phyloP scores from a whole-genome alignment of 192 early-diverging fungal species.

The Phycomyces nitens region DNA sequence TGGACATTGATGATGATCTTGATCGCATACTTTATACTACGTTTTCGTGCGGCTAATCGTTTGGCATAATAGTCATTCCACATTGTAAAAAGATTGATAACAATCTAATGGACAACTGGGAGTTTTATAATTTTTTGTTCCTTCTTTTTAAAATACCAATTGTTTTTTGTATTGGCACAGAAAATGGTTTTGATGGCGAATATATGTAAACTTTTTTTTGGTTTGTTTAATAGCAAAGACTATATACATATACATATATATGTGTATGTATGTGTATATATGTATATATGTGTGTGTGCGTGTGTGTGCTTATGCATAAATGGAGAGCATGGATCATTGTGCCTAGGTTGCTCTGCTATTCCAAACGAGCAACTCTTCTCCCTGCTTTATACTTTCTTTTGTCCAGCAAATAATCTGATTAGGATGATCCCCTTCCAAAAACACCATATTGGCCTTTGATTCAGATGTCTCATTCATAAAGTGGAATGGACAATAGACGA shows the following conservation, averaged over 20 bases:
- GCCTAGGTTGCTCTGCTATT: constrained; percentile 55
- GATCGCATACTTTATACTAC: not conserved
- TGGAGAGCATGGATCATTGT: too few species aligned
- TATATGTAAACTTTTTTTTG: too few species aligned
- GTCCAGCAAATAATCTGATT: constrained; percentile 89
- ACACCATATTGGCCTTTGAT: constrained; percentile 63
- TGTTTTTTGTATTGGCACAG: too few species aligned
- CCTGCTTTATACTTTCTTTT: constrained; percentile 58
- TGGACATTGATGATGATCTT: not conserved
- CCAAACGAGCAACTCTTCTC: constrained; percentile 84
- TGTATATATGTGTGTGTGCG: too few species aligned
- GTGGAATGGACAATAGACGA: constrained; percentile 82
- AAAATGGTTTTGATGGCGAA: too few species aligned
- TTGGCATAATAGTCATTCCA: not conserved
- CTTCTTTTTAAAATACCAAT: too few species aligned
- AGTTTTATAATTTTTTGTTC: too few species aligned
- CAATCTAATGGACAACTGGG: too few species aligned
- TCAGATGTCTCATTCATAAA: constrained; percentile 82
- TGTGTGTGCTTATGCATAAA: too few species aligned
- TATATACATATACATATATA: too few species aligned
- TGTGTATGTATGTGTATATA: too few species aligned
- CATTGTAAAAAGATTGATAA: not conserved
- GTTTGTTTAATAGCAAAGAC: too few species aligned
- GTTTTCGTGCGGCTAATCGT: not conserved
- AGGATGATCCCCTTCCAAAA: constrained; percentile 72